These are phyloP conservation scores for Mycena amicta DNA, from an alignment of 768 basidiomycete genomes.

Conservation along the genomic window DNA sequence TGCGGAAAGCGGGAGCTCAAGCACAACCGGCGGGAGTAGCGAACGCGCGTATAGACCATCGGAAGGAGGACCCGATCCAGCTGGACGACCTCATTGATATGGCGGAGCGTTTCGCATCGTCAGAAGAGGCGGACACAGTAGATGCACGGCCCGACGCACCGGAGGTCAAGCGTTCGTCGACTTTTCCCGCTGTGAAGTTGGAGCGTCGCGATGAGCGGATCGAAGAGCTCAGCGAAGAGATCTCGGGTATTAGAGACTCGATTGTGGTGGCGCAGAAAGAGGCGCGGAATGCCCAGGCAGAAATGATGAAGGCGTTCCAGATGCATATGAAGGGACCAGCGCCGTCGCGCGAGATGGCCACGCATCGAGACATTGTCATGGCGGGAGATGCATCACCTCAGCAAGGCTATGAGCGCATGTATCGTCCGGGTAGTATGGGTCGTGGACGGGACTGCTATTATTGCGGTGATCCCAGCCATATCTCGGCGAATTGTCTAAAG, in stretches of 20 bases:
- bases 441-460: conserved; percentile 6
- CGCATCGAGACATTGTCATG: too few species aligned
- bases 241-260: conserved; percentile 3
- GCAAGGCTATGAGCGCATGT: not conserved
- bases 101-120: conserved; percentile 9
- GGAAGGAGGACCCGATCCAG: conserved; percentile 12
- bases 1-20: not conserved
- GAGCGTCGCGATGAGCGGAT: conserved; percentile 4
- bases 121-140: not conserved
- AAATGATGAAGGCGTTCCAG: conserved; percentile 8
- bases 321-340: not conserved
- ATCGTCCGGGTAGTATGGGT: not conserved
- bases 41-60: not conserved
- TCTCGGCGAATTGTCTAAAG: not conserved
- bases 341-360: too few species aligned
- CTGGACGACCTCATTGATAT: conserved; percentile 12
- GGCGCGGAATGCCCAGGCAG: conserved; percentile 4
- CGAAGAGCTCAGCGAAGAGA: conserved; percentile 4
- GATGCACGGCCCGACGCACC: not conserved
- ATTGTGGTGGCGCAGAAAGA: conserved; percentile 5
- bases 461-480: conserved; percentile 5
- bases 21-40: not conserved
- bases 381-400: not conserved
- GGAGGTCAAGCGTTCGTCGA: conserved; percentile 3
- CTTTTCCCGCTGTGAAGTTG: conserved; percentile 7